Evolutionary conservation across 208 protist genomes (phyloP), one percentile per base, ranked within the genome.

Genomic region (Angomonas deanei): DNA sequence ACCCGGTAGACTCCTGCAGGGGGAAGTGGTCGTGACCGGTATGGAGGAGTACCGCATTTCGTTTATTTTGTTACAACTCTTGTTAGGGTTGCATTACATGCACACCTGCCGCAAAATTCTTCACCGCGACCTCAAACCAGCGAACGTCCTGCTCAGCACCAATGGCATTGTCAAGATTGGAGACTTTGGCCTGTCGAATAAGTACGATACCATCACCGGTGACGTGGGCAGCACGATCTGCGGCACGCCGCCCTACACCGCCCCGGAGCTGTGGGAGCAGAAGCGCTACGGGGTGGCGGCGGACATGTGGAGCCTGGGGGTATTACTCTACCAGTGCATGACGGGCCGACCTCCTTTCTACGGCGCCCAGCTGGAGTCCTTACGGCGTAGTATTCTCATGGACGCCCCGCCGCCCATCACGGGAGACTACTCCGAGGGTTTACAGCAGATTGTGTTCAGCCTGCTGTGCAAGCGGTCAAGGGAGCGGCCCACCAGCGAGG

Each of bases 71-170:
- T 62, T 75, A 2, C 88, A 92, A 72, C 75, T 91, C 23, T 23
- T 82, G 13, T 39, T 76, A 2, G 79, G 63, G 26, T 52, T 91
- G 10, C 59, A 86, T 46, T 86, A 92, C 64, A 60, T 88, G 39
- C 84, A 93, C 56, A 49, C 50, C 0, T 70, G 79, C 33, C 31
- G 59, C 15, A 80, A 75, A 26, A 80, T 92, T 13, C 70, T 89
- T 10, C 82, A 89, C 58, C 70, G 85, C n/a, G 82, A 89, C 54
- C 32, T 89, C 30, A 92, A 92, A 63, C 69, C 78, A 1, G 77
- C 53, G 2, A 92, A 92, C 65, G 72, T 89, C 21, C 60, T 89
- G 0, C 46, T 86, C n/a, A 74, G 38, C 33, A 77, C 68, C 27
- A 71, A 63, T 17, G 82, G 85, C 3, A 55, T 83, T 17, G 38